Conservation (phyloP, 805 yeast species). For the Ogataea neopini region DNA sequence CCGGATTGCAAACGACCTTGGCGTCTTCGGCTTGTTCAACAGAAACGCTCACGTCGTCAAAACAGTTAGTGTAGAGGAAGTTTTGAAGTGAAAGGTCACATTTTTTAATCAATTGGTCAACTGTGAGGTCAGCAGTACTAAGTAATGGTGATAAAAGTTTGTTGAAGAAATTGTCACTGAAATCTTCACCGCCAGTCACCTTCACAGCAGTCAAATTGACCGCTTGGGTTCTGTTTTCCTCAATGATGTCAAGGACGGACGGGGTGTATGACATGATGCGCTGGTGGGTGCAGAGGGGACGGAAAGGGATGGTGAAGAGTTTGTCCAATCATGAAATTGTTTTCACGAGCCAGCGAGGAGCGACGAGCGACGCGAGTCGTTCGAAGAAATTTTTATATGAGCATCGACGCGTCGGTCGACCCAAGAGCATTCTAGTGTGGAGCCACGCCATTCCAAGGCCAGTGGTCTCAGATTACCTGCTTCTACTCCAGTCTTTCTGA, state of each 20-base stretch:
- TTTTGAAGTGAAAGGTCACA: conserved; percentile 23
- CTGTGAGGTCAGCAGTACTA: conserved; percentile 38
- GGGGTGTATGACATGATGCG: not conserved
- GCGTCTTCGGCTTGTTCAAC: conserved; percentile 20
- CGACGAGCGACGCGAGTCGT: not conserved
- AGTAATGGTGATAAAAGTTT: conserved; percentile 48
- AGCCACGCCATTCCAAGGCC: too few relatives aligned
- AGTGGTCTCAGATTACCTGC: too few relatives aligned
- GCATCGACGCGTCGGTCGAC: not conserved
- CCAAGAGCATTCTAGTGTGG: too few relatives aligned
- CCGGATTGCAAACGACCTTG: conserved; percentile 6
- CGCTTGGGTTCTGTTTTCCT: conserved; percentile 23
- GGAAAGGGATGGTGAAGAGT: not conserved
- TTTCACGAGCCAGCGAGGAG: conserved; percentile 1
- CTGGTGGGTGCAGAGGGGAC: not conserved
- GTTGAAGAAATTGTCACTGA: conserved; percentile 43
- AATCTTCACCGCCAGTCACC: conserved; percentile 33
- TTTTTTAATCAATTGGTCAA: conserved; percentile 40
- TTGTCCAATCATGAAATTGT: conserved; percentile 6
- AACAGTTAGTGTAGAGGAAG: conserved; percentile 31
- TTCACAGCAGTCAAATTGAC: conserved; percentile 33
- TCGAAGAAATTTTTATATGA: too few relatives aligned
- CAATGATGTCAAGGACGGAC: conserved; percentile 15
- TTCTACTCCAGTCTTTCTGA: too few relatives aligned
- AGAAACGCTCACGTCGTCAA: conserved; percentile 26